Conservation (phyloP, 805 yeast species). For the Yarrowia hollandica region DNA sequence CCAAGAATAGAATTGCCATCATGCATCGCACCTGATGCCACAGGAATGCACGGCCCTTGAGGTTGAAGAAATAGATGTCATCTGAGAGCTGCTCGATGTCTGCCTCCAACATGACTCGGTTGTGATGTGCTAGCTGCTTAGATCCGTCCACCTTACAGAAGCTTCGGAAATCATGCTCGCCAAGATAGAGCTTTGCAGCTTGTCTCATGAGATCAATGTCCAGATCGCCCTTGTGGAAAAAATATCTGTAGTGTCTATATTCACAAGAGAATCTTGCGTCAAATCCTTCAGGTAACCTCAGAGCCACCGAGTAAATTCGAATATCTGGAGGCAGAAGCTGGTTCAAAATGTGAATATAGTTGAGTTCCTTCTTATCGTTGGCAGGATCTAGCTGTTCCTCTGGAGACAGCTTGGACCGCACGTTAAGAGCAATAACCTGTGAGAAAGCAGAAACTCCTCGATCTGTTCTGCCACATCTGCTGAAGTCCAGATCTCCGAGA, state of each 20-base stretch:
- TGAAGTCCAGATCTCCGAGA: constrained; percentile 58
- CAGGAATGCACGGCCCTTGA: constrained; percentile 84
- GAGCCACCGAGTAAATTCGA: constrained; percentile 73
- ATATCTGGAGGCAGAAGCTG: constrained; percentile 79
- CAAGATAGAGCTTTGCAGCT: constrained; percentile 65
- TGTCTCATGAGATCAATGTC: constrained; percentile 65
- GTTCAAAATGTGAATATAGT: constrained; percentile 74
- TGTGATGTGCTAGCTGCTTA: constrained; percentile 80
- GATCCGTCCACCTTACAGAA: constrained; percentile 94
- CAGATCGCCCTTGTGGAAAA: constrained; percentile 53
- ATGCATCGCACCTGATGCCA: constrained; percentile 99
- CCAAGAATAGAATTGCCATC: constrained; percentile 76
- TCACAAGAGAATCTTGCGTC: constrained; percentile 92
- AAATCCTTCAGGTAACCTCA: constrained; percentile 78
- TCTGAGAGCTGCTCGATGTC: constrained; percentile 46
- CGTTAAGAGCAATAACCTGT: constrained; percentile 80
- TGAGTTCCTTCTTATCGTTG: constrained; percentile 68
- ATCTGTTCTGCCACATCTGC: constrained; percentile 94
- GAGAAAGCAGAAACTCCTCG: constrained; percentile 97
- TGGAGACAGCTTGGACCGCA: constrained; percentile 63
- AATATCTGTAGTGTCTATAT: constrained; percentile 82
- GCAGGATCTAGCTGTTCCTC: constrained; percentile 61
- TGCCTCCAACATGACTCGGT: constrained; percentile 60
- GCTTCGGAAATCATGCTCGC: constrained; percentile 88
- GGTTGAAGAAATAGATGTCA: constrained; percentile 65